A percentile compares a stretch with the other conserved stretches of the same genome.
These are phyloP conservation scores for Psidium friedrichsthalianum DNA, from an alignment of 345 rosid species.

Conservation along the genomic window DNA sequence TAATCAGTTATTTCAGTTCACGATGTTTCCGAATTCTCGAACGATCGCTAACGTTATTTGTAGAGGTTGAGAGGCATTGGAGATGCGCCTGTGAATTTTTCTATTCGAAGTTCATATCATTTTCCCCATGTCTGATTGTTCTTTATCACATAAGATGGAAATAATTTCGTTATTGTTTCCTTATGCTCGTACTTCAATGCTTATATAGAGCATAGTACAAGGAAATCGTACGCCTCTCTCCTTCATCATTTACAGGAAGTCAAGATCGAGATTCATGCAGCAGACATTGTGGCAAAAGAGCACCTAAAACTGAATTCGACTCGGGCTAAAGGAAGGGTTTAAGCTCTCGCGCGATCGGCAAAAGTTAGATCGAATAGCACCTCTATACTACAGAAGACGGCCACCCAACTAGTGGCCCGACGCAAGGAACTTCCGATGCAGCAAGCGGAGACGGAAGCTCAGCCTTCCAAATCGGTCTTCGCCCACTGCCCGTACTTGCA, in stretches of 20 bases:
- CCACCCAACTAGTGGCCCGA: slow-evolving; percentile 29
- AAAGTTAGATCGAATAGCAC: neutral
- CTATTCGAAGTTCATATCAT: neutral
- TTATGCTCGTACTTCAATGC: too few relatives aligned
- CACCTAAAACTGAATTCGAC: neutral
- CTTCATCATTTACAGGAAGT: neutral
- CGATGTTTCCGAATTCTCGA: neutral
- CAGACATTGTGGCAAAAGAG: neutral
- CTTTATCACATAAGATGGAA: neutral
- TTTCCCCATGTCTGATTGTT: neutral
- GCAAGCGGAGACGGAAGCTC: neutral
- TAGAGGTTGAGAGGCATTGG: neutral
- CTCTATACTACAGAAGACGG: neutral
- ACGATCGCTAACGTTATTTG: neutral
- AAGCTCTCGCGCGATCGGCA: neutral
- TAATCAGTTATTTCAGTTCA: neutral
- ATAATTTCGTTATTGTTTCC: neutral
- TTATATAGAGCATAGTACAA: neutral
- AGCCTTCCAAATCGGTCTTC: slow-evolving; percentile 48
- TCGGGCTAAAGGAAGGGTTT: neutral
- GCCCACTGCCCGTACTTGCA: slow-evolving; percentile 39
- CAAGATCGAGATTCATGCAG: neutral
- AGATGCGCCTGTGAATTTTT: neutral
- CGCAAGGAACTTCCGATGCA: neutral
- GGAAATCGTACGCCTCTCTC: neutral